phyloP scores from a whole-genome alignment of 2,329 filamentous ascomycete genomes.

The Cercospora canescens region DNA sequence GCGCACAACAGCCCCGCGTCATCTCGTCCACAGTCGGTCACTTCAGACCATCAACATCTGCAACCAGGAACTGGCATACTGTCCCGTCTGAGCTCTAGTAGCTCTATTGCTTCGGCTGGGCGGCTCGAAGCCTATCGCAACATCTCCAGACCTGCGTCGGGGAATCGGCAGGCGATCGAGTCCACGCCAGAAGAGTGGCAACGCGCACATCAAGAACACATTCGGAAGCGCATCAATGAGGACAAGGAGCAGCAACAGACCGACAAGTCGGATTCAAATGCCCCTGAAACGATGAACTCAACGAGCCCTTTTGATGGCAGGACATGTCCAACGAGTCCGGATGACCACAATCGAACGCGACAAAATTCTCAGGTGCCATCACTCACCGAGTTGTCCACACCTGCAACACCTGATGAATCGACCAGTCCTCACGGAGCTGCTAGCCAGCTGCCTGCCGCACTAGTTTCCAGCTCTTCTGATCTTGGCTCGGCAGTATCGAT shows the following conservation, averaged over 20 bases:
- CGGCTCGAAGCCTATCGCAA: slow-evolving; percentile 18
- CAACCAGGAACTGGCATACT: slow-evolving; percentile 22
- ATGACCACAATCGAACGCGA: slow-evolving; percentile 31
- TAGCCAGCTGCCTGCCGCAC: slow-evolving; percentile 29
- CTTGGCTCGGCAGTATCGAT: slow-evolving; percentile 50
- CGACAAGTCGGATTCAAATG: slow-evolving; percentile 27
- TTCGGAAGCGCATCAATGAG: slow-evolving; percentile 37
- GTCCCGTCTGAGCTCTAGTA: slow-evolving; percentile 31
- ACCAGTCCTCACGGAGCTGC: slow-evolving; percentile 41
- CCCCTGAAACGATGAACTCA: slow-evolving; percentile 3
- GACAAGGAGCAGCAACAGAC: slow-evolving; percentile 34
- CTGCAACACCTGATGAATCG: slow-evolving; percentile 36
- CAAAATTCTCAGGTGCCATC: slow-evolving; percentile 27
- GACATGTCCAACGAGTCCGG: slow-evolving; percentile 50
- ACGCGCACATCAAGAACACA: slow-evolving; percentile 36
- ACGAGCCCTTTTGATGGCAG: slow-evolving; percentile 35
- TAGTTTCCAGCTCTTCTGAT: slow-evolving; percentile 50
- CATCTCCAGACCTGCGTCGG: slow-evolving; percentile 12
- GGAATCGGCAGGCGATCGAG: slow-evolving; percentile 27
- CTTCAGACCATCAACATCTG: slow-evolving; percentile 24
- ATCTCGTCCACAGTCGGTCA: slow-evolving; percentile 25
- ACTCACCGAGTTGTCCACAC: slow-evolving; percentile 25
- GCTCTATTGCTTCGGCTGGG: slow-evolving; percentile 30
- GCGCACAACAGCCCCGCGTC: slow-evolving; percentile 29
- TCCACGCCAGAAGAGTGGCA: slow-evolving; percentile 35